These are phyloP conservation scores for Trichosanthes cucumerina DNA, from an alignment of 306 rosid species.

Conservation along the genomic window DNA sequence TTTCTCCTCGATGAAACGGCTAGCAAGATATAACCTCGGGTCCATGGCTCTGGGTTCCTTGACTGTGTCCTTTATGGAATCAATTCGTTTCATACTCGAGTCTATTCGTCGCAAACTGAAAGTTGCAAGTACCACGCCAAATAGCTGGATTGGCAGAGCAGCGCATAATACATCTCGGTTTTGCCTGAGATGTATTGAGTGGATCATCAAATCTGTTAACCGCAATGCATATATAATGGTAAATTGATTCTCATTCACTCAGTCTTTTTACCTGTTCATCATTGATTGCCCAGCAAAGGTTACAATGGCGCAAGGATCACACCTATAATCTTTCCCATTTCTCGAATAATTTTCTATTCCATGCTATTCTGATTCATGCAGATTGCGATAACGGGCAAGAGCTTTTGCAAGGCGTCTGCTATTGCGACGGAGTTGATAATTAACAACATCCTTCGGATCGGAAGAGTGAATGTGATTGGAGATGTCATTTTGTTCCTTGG, in stretches of 20 bases:
- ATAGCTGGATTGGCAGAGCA: conserved; percentile 54
- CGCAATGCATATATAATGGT: conserved; percentile 98
- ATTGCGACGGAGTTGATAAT: conserved; percentile 78
- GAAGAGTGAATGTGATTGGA: conserved; percentile 88
- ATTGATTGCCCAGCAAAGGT: not conserved
- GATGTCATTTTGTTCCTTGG: conserved; percentile 93
- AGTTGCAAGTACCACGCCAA: conserved; percentile 38
- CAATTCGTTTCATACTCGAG: conserved; percentile 81
- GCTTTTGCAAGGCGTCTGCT: conserved; percentile 69
- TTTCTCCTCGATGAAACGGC: conserved; percentile 81
- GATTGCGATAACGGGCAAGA: conserved; percentile 89
- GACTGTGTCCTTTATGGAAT: conserved; percentile 77
- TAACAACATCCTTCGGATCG: conserved; percentile 82
- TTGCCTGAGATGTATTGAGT: conserved; percentile 65
- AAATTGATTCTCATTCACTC: conserved; percentile 14
- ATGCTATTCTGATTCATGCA: conserved; percentile 27
- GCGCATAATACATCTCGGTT: conserved; percentile 43
- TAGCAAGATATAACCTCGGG: conserved; percentile 72
- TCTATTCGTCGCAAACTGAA: conserved; percentile 80
- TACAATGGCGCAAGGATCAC: not conserved
- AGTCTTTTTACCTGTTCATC: not conserved
- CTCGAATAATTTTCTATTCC: too few relatives aligned
- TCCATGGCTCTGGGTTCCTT: conserved; percentile 92
- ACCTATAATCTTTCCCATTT: not conserved
- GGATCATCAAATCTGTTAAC: conserved; percentile 85